phyloP scores from a whole-genome alignment of 2,329 filamentous ascomycete species.

The Keithomyces neogunnii region DNA sequence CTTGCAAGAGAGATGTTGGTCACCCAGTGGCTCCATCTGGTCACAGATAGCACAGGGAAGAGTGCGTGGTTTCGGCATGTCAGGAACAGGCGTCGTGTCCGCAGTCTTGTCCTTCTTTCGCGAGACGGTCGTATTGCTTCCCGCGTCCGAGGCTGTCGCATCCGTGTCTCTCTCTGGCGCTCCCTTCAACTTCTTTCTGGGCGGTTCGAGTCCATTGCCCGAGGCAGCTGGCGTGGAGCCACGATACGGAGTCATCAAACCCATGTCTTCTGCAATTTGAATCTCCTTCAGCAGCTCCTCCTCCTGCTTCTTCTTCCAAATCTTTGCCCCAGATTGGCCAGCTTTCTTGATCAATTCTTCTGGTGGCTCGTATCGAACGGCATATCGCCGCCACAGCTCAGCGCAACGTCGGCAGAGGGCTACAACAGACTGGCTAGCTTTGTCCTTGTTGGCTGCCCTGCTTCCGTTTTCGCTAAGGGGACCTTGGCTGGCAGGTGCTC shows the following conservation, averaged over 20 bases:
- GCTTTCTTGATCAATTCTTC: slow-evolving; percentile 90
- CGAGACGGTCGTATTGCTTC: slow-evolving; percentile 26
- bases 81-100: slow-evolving; percentile 55
- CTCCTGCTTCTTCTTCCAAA: slow-evolving; percentile 82
- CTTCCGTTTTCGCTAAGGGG: slow-evolving; percentile 56
- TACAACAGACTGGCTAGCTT: slow-evolving; percentile 63
- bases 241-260: slow-evolving; percentile 33
- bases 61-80: slow-evolving; percentile 67
- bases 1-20: slow-evolving; percentile 68
- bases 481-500: slow-evolving; percentile 71
- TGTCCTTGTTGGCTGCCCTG: slow-evolving; percentile 61
- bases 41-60: slow-evolving; percentile 83
- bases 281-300: slow-evolving; percentile 80
- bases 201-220: slow-evolving; percentile 38
- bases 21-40: slow-evolving; percentile 60
- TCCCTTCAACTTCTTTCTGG: slow-evolving; percentile 57
- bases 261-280: slow-evolving; percentile 53
- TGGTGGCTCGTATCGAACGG: slow-evolving; percentile 88
- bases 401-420: slow-evolving; percentile 87
- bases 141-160: slow-evolving; percentile 34
- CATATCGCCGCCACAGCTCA: slow-evolving; percentile 90
- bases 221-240: slow-evolving; percentile 26
- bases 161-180: slow-evolving; percentile 44
- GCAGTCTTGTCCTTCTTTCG: slow-evolving; percentile 55
- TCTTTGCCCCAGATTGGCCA: slow-evolving; percentile 66